These are phyloP conservation scores for Larix kaempferi DNA, from an alignment of 75 land plant species.

Conservation along the genomic window DNA sequence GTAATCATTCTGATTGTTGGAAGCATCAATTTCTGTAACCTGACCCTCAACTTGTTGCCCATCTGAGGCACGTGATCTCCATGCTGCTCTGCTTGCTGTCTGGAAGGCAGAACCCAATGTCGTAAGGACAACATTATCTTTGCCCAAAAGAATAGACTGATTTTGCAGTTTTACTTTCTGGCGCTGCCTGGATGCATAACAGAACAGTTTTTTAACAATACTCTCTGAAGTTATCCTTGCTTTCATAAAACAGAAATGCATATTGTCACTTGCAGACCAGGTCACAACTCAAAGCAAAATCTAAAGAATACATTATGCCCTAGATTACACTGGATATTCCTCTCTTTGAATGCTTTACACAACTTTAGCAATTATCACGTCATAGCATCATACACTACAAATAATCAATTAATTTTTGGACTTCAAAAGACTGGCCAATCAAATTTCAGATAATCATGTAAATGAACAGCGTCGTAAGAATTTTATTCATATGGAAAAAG, in stretches of 20 bases:
- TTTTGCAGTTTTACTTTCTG: neutral
- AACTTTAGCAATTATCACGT: neutral
- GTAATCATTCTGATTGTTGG: neutral
- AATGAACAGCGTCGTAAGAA: no score
- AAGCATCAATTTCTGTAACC: neutral
- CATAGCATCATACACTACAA: neutral
- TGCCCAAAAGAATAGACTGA: neutral
- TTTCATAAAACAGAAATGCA: neutral
- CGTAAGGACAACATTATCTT: constrained; percentile 8
- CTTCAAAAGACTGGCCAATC: neutral
- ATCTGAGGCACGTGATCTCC: constrained; percentile 3
- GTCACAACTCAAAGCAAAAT: neutral
- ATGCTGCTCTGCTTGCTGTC: constrained; percentile 8
- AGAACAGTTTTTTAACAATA: constrained; percentile 3
- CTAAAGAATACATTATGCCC: neutral
- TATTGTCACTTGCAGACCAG: neutral
- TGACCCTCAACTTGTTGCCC: neutral
- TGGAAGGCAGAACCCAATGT: constrained; percentile 14
- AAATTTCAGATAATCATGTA: neutral
- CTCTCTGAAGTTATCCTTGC: neutral
- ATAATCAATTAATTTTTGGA: neutral
- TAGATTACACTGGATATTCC: neutral
- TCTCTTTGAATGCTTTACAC: neutral
- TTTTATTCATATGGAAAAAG: no score
- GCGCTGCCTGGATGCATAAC: constrained; percentile 8